Conservation (phyloP, 192 early-diverging fungal genomes). For the Podila epigama region DNA sequence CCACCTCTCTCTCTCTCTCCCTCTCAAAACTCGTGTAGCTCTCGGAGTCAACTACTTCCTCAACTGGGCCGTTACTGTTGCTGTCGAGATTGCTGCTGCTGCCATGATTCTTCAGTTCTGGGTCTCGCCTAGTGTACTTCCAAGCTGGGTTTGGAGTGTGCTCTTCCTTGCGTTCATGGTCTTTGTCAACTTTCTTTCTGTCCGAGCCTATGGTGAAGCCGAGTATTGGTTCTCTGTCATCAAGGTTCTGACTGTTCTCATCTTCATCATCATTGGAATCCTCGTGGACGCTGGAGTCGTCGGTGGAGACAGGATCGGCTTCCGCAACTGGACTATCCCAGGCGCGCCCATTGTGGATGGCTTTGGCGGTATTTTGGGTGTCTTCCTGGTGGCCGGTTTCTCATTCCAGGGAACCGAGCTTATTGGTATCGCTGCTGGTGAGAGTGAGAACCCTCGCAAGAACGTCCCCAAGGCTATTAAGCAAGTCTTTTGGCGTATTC, state of each 20-base stretch:
- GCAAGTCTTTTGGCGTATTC: slow-evolving; percentile 76
- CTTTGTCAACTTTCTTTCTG: slow-evolving; percentile 74
- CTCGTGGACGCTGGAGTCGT: slow-evolving; percentile 72
- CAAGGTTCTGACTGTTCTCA: slow-evolving; percentile 85
- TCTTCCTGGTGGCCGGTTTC: slow-evolving; percentile 83
- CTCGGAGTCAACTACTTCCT: slow-evolving; percentile 63
- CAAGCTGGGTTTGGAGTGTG: slow-evolving; percentile 50
- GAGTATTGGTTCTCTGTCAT: slow-evolving; percentile 88
- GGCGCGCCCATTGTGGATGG: slow-evolving; percentile 68
- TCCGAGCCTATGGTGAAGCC: slow-evolving; percentile 85
- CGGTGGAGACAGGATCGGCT: slow-evolving; percentile 67
- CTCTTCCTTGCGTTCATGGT: slow-evolving; percentile 72
- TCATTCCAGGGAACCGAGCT: slow-evolving; percentile 92
- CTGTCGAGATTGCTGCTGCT: slow-evolving; percentile 81
- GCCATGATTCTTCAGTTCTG: slow-evolving; percentile 83
- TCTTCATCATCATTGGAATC: slow-evolving; percentile 86
- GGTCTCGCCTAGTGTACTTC: slow-evolving; percentile 39
- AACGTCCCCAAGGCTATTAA: slow-evolving; percentile 78
- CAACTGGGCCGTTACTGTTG: slow-evolving; percentile 76
- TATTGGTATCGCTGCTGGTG: slow-evolving; percentile 91
- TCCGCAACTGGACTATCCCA: slow-evolving; percentile 65
- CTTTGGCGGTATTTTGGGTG: slow-evolving; percentile 69
- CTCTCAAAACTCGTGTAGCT: slow-evolving; percentile 9
- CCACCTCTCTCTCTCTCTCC: not conserved
- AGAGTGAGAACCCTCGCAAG: slow-evolving; percentile 75